Conservation (phyloP, 805 yeast genomes). For the Starmerella apicola region DNA sequence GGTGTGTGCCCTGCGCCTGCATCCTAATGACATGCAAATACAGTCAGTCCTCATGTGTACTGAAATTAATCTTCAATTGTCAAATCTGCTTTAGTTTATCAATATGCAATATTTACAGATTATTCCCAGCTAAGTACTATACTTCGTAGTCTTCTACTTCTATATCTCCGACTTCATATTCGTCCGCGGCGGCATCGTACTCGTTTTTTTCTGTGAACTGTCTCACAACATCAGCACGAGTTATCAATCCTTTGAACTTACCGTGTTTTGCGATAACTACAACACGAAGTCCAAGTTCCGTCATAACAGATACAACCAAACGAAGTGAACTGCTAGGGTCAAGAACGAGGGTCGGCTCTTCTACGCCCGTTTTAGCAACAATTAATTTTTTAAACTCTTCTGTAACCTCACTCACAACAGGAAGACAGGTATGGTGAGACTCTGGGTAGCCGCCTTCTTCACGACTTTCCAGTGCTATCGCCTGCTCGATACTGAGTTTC, state of each 20-base stretch:
- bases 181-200: not conserved
- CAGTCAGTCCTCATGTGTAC: too few relatives aligned
- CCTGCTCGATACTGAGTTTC: too few relatives aligned
- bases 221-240: constrained; percentile 13
- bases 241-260: constrained; percentile 12
- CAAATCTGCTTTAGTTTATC: too few relatives aligned
- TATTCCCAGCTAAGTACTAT: too few relatives aligned
- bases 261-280: constrained; percentile 13
- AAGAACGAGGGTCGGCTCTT: constrained; percentile 15
- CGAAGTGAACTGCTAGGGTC: constrained; percentile 13
- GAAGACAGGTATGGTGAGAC: constrained; percentile 7
- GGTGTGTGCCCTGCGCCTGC: too few relatives aligned
- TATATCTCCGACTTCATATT: not conserved
- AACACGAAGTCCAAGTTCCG: constrained; percentile 17
- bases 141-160: too few relatives aligned
- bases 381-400: constrained; percentile 10
- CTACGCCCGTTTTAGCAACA: constrained; percentile 6
- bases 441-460: too few relatives aligned
- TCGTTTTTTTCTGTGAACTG: too few relatives aligned
- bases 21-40: too few relatives aligned
- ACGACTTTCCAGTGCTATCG: not conserved
- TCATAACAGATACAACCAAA: constrained; percentile 9
- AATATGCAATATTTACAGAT: too few relatives aligned
- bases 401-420: constrained; percentile 13
- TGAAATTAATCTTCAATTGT: too few relatives aligned